These are phyloP conservation scores for Isatis tinctoria DNA, from an alignment of 345 rosid genomes.

Conservation along the genomic window DNA sequence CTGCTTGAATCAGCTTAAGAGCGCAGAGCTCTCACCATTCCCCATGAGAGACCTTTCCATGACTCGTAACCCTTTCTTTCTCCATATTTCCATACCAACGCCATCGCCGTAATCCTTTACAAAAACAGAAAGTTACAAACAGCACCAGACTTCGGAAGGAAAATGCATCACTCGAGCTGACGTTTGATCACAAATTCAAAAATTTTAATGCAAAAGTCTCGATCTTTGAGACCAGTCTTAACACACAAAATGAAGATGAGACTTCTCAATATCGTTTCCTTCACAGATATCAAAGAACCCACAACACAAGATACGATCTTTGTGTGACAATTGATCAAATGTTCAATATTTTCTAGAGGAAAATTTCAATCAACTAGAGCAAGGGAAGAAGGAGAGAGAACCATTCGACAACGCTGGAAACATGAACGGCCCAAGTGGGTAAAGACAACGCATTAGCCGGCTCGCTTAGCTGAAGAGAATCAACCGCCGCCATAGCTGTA, in stretches of 20 bases:
- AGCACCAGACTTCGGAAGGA: background rate
- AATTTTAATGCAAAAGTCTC: background rate
- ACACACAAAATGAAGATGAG: background rate
- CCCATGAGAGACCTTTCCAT: slow-evolving; percentile 99
- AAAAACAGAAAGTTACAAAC: background rate
- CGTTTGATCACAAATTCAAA: background rate
- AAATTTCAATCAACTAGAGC: background rate
- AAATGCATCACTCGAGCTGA: background rate
- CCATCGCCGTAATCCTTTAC: slow-evolving; percentile 90
- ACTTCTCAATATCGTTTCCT: too few species aligned
- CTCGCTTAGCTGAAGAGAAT: slow-evolving; percentile 51
- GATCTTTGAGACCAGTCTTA: background rate
- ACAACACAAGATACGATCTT: too few species aligned
- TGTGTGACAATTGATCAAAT: too few species aligned
- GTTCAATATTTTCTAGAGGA: background rate
- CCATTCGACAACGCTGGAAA: slow-evolving; percentile 94
- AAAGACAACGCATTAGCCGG: slow-evolving; percentile 85
- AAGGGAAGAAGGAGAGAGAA: slow-evolving; percentile 21
- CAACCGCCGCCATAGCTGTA: slow-evolving; percentile 42
- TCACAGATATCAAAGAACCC: background rate
- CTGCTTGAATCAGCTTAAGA: background rate
- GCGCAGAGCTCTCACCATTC: slow-evolving; percentile 57
- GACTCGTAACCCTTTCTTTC: slow-evolving; percentile 81
- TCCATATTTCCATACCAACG: slow-evolving; percentile 92
- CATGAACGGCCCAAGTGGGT: slow-evolving; percentile 94